These are phyloP conservation scores for Dalbergia cultrata DNA, from an alignment of 306 rosid genomes.

Conservation along the genomic window DNA sequence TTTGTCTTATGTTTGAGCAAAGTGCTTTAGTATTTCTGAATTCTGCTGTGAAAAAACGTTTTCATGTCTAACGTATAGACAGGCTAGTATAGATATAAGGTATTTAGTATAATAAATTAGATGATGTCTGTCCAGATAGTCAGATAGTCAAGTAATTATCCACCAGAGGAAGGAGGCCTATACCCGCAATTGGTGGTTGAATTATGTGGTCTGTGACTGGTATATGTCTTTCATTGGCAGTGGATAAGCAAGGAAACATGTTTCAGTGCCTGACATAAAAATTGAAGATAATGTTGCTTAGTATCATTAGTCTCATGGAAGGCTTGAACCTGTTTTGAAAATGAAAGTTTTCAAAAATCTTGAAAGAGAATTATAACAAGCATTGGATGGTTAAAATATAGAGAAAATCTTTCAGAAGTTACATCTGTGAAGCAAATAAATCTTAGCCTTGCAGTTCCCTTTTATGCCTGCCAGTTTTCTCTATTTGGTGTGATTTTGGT, in stretches of 20 bases:
- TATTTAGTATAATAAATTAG: slow-evolving; percentile 25
- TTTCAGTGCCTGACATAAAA: slow-evolving; percentile 11
- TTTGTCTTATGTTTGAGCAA: slow-evolving; percentile 1
- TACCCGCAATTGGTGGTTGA: slow-evolving; percentile 11
- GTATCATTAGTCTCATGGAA: slow-evolving; percentile 18
- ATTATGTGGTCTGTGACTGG: slow-evolving; percentile 1
- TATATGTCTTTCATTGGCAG: slow-evolving; percentile 8
- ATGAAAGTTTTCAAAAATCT: slow-evolving; percentile 18
- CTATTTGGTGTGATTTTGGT: slow-evolving; percentile 2
- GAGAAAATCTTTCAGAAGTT: slow-evolving; percentile 9
- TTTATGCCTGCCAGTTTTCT: neutral
- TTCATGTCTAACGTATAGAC: slow-evolving; percentile 8
- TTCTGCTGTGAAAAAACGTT: neutral
- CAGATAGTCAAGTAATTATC: slow-evolving; percentile 8
- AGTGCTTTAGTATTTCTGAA: slow-evolving; percentile 1
- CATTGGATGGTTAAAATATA: slow-evolving; percentile 4
- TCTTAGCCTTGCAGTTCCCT: no score
- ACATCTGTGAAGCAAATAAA: neutral
- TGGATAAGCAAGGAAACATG: slow-evolving; percentile 10
- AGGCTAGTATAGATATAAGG: slow-evolving; percentile 8
- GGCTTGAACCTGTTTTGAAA: slow-evolving; percentile 14
- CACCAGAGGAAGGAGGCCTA: slow-evolving; percentile 16
- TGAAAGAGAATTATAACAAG: neutral
- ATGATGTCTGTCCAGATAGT: neutral
- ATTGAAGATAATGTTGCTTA: neutral